Conservation (phyloP, 2,329 filamentous ascomycete genomes). For the Dactylellina parvicollis region DNA sequence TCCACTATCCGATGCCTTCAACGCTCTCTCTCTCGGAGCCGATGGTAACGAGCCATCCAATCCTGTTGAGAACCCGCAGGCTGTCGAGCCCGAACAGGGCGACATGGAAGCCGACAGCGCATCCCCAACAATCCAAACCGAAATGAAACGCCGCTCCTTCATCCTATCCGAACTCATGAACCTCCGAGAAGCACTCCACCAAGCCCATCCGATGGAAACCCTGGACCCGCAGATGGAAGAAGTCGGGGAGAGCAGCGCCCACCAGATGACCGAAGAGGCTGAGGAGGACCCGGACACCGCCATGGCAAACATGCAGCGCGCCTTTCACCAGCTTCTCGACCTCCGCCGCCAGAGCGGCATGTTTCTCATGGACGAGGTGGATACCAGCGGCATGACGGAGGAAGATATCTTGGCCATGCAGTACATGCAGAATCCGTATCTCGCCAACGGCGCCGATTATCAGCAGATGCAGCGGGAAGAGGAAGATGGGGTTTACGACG, state of each 20-base stretch:
- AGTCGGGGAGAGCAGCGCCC: neutral
- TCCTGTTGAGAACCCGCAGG: neutral
- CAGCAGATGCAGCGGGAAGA: slow-evolving; percentile 3
- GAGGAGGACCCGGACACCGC: neutral
- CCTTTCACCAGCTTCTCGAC: slow-evolving; percentile 28
- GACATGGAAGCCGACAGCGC: slow-evolving; percentile 3
- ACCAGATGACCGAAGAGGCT: neutral
- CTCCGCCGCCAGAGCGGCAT: slow-evolving; percentile 35
- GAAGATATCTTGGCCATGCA: slow-evolving; percentile 1
- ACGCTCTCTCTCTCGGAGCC: slow-evolving; percentile 29
- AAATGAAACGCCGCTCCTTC: slow-evolving; percentile 51
- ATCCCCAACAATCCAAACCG: slow-evolving; percentile 34
- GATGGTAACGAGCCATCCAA: neutral
- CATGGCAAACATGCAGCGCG: slow-evolving; percentile 27
- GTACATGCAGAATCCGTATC: slow-evolving; percentile 21
- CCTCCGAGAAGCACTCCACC: slow-evolving; percentile 31
- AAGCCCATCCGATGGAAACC: neutral
- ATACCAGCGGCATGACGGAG: slow-evolving; percentile 2
- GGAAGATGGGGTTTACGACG: slow-evolving; percentile 48
- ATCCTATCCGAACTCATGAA: slow-evolving; percentile 51
- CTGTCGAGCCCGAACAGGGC: slow-evolving; percentile 3
- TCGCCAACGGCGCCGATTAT: neutral
- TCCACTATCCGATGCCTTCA: slow-evolving; percentile 50
- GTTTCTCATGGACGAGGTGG: slow-evolving; percentile 36
- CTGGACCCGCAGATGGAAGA: neutral